phyloP scores from a whole-genome alignment of 169 alveolate genomes.

The Theileria sp. region DNA sequence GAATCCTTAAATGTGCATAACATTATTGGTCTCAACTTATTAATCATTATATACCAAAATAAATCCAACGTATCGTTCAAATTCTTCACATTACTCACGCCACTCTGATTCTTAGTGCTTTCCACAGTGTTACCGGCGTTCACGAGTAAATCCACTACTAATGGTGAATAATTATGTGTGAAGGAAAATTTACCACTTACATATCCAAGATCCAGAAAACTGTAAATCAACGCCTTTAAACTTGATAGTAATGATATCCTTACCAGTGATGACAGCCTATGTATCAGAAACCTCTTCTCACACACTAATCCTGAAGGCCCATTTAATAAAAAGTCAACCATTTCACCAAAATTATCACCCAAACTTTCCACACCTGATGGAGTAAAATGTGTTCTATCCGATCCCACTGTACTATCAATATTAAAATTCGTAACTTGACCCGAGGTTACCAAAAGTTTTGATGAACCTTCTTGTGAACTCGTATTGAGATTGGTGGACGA shows the following conservation, averaged over 20 bases:
- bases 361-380: background rate
- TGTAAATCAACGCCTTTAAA: conserved; percentile 27
- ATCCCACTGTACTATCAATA: too few species aligned
- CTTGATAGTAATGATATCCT: conserved; percentile 37
- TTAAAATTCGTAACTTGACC: too few species aligned
- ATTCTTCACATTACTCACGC: background rate
- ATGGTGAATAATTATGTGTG: conserved; percentile 12
- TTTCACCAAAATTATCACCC: conserved; percentile 14
- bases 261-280: conserved; percentile 26
- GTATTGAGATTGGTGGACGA: background rate
- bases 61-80: conserved; percentile 15
- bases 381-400: too few species aligned
- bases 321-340: conserved; percentile 28
- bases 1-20: conserved; percentile 15
- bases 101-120: background rate
- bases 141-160: conserved; percentile 22
- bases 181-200: background rate
- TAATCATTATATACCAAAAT: conserved; percentile 37
- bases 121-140: background rate
- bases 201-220: conserved; percentile 19
- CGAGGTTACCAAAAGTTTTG: too few species aligned
- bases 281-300: conserved; percentile 21
- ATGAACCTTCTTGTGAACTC: too few species aligned
- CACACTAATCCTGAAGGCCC: conserved; percentile 44
- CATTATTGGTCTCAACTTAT: conserved; percentile 36